Conservation (phyloP, 495 filamentous ascomycete genomes). For the Pseudevernia furfuracea region DNA sequence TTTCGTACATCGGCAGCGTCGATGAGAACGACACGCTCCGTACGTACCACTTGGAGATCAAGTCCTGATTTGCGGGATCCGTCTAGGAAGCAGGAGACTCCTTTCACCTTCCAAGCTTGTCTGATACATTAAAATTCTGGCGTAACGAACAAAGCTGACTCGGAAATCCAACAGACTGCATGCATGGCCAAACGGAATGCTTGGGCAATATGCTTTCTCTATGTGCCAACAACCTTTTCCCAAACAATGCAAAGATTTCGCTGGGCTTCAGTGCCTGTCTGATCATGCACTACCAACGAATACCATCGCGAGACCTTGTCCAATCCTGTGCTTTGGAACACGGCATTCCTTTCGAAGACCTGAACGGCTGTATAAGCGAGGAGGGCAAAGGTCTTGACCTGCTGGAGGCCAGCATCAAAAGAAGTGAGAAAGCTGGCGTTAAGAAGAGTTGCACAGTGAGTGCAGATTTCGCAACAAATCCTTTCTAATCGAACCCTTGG, state of each 20-base stretch:
- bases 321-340: slow-evolving; percentile 84
- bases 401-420: slow-evolving; percentile 67
- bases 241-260: slow-evolving; percentile 70
- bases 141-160: not conserved
- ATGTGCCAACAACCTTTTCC: slow-evolving; percentile 73
- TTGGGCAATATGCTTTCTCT: slow-evolving; percentile 90
- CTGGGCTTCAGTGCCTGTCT: slow-evolving; percentile 91
- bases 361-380: slow-evolving; percentile 74
- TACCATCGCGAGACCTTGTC: slow-evolving; percentile 66
- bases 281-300: slow-evolving; percentile 57
- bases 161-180: slow-evolving; percentile 45
- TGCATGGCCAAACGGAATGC: slow-evolving; percentile 83
- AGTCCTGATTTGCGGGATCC: not conserved
- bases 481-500: not conserved
- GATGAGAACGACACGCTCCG: slow-evolving; percentile 49
- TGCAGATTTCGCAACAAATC: not conserved
- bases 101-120: not conserved
- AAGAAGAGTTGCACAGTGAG: slow-evolving; percentile 69
- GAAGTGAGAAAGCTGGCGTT: slow-evolving; percentile 58
- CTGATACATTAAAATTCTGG: not conserved
- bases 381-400: slow-evolving; percentile 59
- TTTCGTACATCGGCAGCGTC: slow-evolving; percentile 75
- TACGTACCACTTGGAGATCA: not conserved
- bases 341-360: slow-evolving; percentile 70
- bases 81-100: not conserved